Evolutionary conservation across 768 basidiomycete genomes (phyloP).

Genomic region (Mycena alexandri): DNA sequence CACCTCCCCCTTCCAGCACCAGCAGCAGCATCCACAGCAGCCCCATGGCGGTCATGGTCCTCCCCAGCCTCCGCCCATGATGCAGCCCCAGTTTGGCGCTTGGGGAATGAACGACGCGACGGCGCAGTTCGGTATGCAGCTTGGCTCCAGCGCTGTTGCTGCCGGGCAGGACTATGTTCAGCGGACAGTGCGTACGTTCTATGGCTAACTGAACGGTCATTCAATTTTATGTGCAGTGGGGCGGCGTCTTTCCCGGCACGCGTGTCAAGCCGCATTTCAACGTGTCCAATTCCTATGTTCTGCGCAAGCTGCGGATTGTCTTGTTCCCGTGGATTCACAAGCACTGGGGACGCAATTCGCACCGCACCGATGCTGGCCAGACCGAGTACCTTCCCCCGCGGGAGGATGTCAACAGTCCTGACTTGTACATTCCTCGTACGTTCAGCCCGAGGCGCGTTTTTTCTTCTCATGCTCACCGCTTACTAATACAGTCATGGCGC

Average conservation of each 20-base stretch:
- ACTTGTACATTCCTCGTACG: slow-evolving; percentile 94
- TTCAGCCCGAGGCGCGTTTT: slow-evolving; percentile 20
- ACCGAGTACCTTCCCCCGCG: slow-evolving; percentile 90
- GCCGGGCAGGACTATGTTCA: slow-evolving; percentile 97
- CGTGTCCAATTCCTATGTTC: slow-evolving; percentile 96
- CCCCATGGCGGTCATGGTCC: slow-evolving; percentile 50
- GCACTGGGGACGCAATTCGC: slow-evolving; percentile 83
- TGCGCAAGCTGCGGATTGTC: slow-evolving; percentile 86
- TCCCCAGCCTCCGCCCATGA: slow-evolving; percentile 50
- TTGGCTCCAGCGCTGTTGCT: slow-evolving; percentile 90
- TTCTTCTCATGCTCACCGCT: slow-evolving; percentile 23
- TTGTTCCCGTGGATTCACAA: slow-evolving; percentile 97
- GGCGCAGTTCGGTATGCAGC: slow-evolving; percentile 95
- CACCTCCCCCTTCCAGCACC: slow-evolving; percentile 64
- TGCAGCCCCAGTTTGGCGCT: slow-evolving; percentile 67
- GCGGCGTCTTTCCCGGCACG: slow-evolving; percentile 79
- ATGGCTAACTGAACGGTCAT: slow-evolving; percentile 18
- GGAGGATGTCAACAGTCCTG: slow-evolving; percentile 96
- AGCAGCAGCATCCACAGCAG: slow-evolving; percentile 52
- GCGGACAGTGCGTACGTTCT: slow-evolving; percentile 78
- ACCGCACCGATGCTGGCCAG: slow-evolving; percentile 72
- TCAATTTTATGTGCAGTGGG: slow-evolving; percentile 66
- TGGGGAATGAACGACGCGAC: slow-evolving; percentile 95
- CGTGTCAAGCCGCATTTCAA: slow-evolving; percentile 93
- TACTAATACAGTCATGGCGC: slow-evolving; percentile 81